These are phyloP conservation scores for Cephaloascus albidus DNA, from an alignment of 805 yeast genomes.

Conservation along the genomic window DNA sequence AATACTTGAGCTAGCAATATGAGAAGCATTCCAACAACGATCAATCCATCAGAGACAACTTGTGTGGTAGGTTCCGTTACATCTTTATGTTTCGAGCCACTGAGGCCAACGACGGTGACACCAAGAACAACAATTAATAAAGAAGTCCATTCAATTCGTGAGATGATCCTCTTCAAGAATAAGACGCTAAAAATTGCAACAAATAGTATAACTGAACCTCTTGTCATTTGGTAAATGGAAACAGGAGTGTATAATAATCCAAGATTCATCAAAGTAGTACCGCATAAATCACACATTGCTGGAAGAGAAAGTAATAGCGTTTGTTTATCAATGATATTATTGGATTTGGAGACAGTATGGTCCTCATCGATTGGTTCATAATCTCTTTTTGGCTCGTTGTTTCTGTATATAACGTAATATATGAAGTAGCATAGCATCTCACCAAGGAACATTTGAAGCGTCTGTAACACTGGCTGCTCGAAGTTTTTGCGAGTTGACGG, in stretches of 20 bases:
- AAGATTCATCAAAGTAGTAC: constrained; percentile 69
- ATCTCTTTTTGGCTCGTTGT: constrained; percentile 2
- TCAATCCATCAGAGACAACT: constrained; percentile 12
- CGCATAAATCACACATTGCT: constrained; percentile 60
- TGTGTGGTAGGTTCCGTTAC: constrained; percentile 3
- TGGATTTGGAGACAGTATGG: too few species aligned
- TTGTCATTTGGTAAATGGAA: constrained; percentile 77
- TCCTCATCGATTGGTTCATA: constrained; percentile 8
- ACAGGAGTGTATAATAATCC: constrained; percentile 71
- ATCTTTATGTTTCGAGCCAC: constrained; percentile 34
- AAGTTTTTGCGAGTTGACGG: constrained; percentile 34
- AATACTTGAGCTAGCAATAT: constrained; percentile 56
- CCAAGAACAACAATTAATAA: constrained; percentile 59
- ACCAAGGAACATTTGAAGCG: constrained; percentile 75
- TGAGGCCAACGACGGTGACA: constrained; percentile 62
- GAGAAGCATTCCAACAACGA: constrained; percentile 46
- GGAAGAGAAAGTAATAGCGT: constrained; percentile 47
- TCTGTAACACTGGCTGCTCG: constrained; percentile 74
- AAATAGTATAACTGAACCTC: constrained; percentile 69
- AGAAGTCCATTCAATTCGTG: constrained; percentile 60
- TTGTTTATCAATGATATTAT: too few species aligned
- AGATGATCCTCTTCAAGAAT: constrained; percentile 46
- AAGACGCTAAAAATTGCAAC: constrained; percentile 65
- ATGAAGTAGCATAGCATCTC: constrained; percentile 45
- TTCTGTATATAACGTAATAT: constrained; percentile 10